Conservation (phyloP, 1,284 basidiomycete species). For the Puccinia polysora region DNA sequence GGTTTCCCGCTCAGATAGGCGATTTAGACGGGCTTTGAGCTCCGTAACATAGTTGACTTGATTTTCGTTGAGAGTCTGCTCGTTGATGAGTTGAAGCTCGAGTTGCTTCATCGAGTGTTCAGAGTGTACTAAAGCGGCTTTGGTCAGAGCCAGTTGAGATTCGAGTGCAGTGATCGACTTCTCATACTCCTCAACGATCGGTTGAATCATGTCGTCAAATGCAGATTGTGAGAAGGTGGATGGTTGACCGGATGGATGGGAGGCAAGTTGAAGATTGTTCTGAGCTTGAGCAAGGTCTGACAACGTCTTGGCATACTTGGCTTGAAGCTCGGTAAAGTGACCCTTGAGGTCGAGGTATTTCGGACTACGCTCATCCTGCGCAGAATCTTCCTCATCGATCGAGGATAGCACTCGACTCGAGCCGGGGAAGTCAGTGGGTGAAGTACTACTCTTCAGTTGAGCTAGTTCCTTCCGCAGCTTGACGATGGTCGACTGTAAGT, state of each 20-base stretch:
- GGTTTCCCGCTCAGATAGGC: conserved; percentile 78
- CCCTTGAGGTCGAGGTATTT: conserved; percentile 18
- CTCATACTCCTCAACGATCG: conserved; percentile 76
- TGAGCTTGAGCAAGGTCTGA: conserved; percentile 26
- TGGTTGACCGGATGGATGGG: neutral
- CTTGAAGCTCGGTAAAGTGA: conserved; percentile 22
- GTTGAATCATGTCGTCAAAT: conserved; percentile 25
- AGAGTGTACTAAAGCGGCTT: conserved; percentile 80
- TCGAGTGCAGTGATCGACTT: conserved; percentile 93
- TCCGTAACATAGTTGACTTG: conserved; percentile 77
- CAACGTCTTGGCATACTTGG: conserved; percentile 21
- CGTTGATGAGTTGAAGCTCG: conserved; percentile 58
- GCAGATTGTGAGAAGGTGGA: neutral
- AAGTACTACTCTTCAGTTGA: conserved; percentile 63
- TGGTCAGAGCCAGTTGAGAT: conserved; percentile 81
- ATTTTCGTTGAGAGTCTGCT: conserved; percentile 66
- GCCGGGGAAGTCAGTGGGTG: conserved; percentile 46
- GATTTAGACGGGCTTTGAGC: conserved; percentile 70
- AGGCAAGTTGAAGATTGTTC: neutral
- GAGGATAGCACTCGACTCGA: conserved; percentile 20
- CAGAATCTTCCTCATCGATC: conserved; percentile 37
- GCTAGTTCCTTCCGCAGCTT: conserved; percentile 83
- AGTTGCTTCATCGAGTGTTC: conserved; percentile 88
- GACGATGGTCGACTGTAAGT: conserved; percentile 78
- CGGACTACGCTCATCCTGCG: conserved; percentile 12